These are phyloP conservation scores for Plasmodium inui DNA, from an alignment of 169 alveolate genomes.

Conservation along the genomic window DNA sequence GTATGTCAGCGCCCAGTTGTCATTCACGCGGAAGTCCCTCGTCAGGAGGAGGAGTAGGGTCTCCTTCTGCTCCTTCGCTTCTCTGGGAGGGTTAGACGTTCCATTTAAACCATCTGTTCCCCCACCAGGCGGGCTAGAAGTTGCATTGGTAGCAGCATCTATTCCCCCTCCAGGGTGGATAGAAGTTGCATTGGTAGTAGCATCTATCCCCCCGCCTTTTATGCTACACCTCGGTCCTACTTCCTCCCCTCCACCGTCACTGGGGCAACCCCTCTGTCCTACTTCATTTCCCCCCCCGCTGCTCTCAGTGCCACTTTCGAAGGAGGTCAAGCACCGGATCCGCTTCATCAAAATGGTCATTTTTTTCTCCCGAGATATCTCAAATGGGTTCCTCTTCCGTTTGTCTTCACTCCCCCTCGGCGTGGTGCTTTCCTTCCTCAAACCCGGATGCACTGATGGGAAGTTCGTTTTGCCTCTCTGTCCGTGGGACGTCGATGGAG, in stretches of 20 bases:
- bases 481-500: not conserved
- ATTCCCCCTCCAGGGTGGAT: not conserved
- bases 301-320: slow-evolving; percentile 2
- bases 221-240: not conserved
- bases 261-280: not conserved
- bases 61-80: not conserved
- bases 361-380: slow-evolving; percentile 31
- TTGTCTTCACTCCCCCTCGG: not conserved
- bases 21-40: slow-evolving; percentile 43
- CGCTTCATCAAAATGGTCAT: slow-evolving; percentile 27
- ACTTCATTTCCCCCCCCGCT: not conserved
- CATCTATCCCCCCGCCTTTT: not conserved
- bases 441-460: not conserved
- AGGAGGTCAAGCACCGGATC: slow-evolving; percentile 37
- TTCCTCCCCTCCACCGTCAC: not conserved
- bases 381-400: slow-evolving; percentile 57
- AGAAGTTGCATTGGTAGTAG: not conserved
- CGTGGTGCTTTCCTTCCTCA: not conserved
- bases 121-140: not conserved
- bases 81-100: not conserved
- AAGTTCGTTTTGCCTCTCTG: not conserved
- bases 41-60: slow-evolving; percentile 30
- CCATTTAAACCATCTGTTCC: not conserved
- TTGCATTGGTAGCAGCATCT: not conserved
- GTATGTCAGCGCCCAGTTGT: slow-evolving; percentile 55